phyloP scores from a whole-genome alignment of 306 rosid species.

The Amphicarpaea edgeworthii region DNA sequence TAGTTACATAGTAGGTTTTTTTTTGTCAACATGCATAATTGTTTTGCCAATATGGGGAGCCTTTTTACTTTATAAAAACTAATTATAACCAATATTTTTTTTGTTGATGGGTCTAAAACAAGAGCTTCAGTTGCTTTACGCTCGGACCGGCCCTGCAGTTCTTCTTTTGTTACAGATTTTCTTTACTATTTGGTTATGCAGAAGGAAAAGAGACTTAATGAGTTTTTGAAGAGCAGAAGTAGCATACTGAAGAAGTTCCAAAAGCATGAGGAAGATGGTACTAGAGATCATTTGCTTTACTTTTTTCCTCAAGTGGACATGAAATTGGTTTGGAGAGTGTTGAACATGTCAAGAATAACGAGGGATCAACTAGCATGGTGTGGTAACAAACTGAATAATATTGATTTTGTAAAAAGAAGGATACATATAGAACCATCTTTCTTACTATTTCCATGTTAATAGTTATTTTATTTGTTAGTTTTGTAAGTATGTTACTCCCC shows the following conservation, averaged over 20 bases:
- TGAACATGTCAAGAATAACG: constrained; percentile 72
- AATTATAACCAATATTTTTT: no score
- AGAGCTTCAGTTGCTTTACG: no score
- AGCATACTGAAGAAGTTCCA: constrained; percentile 17
- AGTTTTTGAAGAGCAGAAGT: constrained; percentile 5
- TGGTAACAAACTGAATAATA: constrained; percentile 59
- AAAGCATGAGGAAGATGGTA: neutral
- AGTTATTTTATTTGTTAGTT: neutral
- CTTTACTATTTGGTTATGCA: neutral
- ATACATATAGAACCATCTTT: constrained; percentile 68
- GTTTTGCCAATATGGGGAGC: no score
- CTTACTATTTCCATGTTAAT: constrained; percentile 70
- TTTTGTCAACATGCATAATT: no score
- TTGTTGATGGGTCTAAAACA: no score
- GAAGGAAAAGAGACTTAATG: constrained; percentile 65
- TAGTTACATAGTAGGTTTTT: no score
- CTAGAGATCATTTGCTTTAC: constrained; percentile 1
- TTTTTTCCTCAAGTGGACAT: constrained; percentile 54
- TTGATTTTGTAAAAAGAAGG: constrained; percentile 56
- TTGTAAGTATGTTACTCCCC: neutral
- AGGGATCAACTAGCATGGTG: constrained; percentile 82
- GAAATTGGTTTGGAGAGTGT: constrained; percentile 72
- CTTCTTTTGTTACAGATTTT: neutral
- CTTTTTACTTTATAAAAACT: no score
- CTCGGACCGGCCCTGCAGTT: no score